A percentile compares a stretch with the other conserved stretches of the same genome.
Evolutionary conservation across 106 monocot species (phyloP).

Genomic region (Phalaenopsis aphrodite): DNA sequence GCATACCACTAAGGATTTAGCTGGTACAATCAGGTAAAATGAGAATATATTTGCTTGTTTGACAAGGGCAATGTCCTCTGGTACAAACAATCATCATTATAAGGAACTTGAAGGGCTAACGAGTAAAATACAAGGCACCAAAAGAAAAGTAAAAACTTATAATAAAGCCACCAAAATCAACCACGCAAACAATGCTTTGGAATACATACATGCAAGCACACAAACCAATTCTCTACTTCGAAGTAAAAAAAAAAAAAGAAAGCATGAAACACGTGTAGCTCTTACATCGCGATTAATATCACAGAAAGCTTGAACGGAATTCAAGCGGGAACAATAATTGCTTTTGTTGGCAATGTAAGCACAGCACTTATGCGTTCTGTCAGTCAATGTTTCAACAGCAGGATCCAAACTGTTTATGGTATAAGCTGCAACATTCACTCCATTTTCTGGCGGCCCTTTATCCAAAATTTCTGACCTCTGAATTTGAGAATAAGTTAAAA

Average conservation of each 20-base stretch:
- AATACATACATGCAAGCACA: not conserved
- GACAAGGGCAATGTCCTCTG: not conserved
- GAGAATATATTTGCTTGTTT: not conserved
- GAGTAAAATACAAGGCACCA: not conserved
- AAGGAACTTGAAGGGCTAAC: not conserved
- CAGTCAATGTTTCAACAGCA: constrained; percentile 21
- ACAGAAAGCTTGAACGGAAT: constrained; percentile 83
- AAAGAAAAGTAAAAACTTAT: not conserved
- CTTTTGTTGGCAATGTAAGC: constrained; percentile 83
- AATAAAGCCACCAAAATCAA: too few species aligned
- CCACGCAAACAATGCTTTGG: not conserved
- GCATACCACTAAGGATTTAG: not conserved
- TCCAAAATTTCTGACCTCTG: constrained; percentile 70
- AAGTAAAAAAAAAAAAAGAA: not conserved
- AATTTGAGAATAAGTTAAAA: constrained; percentile 7
- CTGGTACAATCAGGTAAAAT: not conserved
- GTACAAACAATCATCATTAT: not conserved
- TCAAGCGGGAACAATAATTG: constrained; percentile 84
- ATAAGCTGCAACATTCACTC: constrained; percentile 26
- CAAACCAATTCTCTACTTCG: not conserved
- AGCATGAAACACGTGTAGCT: not conserved
- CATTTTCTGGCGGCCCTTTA: constrained; percentile 24
- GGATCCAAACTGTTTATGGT: constrained; percentile 24
- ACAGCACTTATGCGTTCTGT: constrained; percentile 82
- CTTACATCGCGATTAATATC: constrained; percentile 99